A percentile compares a stretch with the other conserved stretches of the same genome.
Conservation (phyloP, 306 rosid genomes). For the Castanopsis chinensis region DNA sequence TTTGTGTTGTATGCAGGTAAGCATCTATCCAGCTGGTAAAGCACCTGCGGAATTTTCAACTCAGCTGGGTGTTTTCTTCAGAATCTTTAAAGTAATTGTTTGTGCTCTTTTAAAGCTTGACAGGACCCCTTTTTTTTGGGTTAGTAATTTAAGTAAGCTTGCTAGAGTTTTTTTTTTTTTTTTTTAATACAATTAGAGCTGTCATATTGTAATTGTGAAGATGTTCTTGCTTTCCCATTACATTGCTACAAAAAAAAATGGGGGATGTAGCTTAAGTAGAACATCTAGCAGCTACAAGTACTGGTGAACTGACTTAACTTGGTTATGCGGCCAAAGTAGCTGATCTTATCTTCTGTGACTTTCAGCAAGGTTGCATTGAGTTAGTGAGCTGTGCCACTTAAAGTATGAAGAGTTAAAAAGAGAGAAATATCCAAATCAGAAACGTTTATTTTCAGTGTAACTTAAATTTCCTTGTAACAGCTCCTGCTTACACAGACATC, state of each 20-base stretch:
- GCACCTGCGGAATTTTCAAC: constrained; percentile 81
- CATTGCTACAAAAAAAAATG: not conserved
- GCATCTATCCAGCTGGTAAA: constrained; percentile 88
- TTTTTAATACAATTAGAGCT: not conserved
- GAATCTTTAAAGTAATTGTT: not conserved
- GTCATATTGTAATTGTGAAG: not conserved
- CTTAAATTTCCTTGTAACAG: not conserved
- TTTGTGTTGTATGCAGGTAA: constrained; percentile 54
- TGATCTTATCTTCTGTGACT: not conserved
- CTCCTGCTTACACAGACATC: not conserved
- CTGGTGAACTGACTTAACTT: not conserved
- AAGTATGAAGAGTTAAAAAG: not conserved
- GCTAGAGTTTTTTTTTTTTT: not conserved
- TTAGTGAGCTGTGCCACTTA: not conserved
- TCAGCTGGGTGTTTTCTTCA: constrained; percentile 50
- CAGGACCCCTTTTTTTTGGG: not conserved
- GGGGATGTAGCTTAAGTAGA: not conserved
- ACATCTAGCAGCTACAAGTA: not conserved
- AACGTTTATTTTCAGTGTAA: not conserved
- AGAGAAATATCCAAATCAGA: not conserved
- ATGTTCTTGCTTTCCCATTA: not conserved
- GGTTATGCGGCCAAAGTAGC: not conserved
- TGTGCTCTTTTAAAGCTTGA: not conserved
- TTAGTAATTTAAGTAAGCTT: not conserved
- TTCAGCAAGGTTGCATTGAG: not conserved